Evolutionary conservation across 345 rosid species (phyloP), one percentile per base, ranked within the genome.

Genomic region (Hibiscus tridactylites): DNA sequence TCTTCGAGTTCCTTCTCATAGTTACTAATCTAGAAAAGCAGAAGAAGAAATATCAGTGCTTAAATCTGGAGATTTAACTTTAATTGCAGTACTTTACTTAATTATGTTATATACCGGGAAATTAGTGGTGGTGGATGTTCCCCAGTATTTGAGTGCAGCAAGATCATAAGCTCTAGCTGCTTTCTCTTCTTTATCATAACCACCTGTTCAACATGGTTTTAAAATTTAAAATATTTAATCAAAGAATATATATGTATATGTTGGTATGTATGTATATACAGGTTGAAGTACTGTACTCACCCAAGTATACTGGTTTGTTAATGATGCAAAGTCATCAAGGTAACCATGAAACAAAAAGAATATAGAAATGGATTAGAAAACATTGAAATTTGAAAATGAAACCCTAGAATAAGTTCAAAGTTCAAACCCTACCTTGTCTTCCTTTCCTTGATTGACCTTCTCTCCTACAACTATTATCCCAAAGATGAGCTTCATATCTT

Each of bases 361-460:
- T 65, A 26, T 57, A 3, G 73, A 76, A 66, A 57, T 73, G 19
- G 35, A 67, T 81, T 50, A 70, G 61, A 12, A 59, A 53, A 13
- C 19, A 63, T 54, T 42, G 19, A 6, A 39, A 39, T 39, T 39
- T 39, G 9, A 8, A n/a, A 28, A 58, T 50, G 46, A 19, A 68
- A 71, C 61, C 71, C 47, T 72, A 62, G 15, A 54, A 16, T 15
- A 44, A 9, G 11, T 44, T 44, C 47, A 44, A 44, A 9, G 11
- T 44, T 44, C 47, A 44, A 44, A 44, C 47, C 2, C 47, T 75
- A 92, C 99, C 99, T 86, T 95, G 99, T 74, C 99, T 82, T 79
- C 99, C 99, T 86, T 95, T 95, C 76, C 99, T 89, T 46, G 99
- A 95, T 73, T 95, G 99, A 3, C 99, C 99, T 87, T 92, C 99